These are phyloP conservation scores for grape (Vitis vinifera) DNA, from an alignment of 164 flowering plant species.

Conservation along the genomic window DNA sequence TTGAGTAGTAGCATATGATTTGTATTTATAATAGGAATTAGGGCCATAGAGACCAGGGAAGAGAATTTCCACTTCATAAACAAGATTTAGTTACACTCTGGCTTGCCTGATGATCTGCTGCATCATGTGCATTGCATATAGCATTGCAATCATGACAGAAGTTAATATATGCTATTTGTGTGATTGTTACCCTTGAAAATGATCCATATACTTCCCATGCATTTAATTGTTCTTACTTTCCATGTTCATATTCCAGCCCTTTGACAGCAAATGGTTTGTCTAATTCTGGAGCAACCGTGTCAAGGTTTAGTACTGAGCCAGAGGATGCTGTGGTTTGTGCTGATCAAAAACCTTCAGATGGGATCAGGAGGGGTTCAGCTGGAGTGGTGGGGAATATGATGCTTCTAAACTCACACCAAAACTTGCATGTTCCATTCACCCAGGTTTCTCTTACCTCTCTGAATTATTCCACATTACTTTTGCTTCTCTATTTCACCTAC, in stretches of 20 bases:
- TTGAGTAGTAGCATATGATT: no score
- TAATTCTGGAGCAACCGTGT: conserved; percentile 12
- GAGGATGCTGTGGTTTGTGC: conserved; percentile 19
- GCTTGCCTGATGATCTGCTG: no score
- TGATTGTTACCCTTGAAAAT: not conserved
- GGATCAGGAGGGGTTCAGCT: conserved; percentile 73
- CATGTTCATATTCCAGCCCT: conserved; percentile 23
- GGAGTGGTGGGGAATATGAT: conserved; percentile 76
- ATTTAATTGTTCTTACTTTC: conserved; percentile 6
- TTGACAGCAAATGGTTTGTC: conserved; percentile 19
- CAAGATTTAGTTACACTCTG: no score
- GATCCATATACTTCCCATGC: not conserved
- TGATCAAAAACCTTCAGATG: conserved; percentile 28
- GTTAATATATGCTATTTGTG: not conserved
- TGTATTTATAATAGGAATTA: no score
- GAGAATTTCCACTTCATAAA: no score
- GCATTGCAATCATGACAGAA: not conserved
- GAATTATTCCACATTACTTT: not conserved
- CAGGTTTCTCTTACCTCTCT: conserved; percentile 49
- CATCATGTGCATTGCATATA: not conserved
- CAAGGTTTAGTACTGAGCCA: conserved; percentile 12
- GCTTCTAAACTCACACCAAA: conserved; percentile 78
- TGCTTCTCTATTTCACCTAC: not conserved
- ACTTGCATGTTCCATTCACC: conserved; percentile 87
- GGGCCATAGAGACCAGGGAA: no score